These are phyloP conservation scores for Gomphus bonarii DNA, from an alignment of 1,284 basidiomycete species.

Conservation along the genomic window DNA sequence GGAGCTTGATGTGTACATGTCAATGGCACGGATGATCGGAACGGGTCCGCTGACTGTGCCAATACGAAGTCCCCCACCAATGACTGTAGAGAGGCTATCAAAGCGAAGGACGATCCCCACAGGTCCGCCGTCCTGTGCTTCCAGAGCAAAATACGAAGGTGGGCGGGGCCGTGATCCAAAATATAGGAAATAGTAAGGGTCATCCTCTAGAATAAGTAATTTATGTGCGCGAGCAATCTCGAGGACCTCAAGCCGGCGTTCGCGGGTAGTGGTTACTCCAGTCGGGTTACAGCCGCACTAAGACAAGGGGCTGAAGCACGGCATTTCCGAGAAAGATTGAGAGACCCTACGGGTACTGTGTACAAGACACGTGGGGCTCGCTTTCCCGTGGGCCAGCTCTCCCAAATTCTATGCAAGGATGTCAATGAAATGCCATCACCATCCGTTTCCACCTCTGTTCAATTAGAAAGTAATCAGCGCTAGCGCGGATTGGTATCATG, in stretches of 20 bases:
- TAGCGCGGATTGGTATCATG: conserved; percentile 12
- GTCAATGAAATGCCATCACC: conserved; percentile 60
- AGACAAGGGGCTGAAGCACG: conserved; percentile 4
- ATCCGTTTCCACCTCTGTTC: conserved; percentile 72
- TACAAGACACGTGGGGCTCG: conserved; percentile 77
- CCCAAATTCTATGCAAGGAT: conserved; percentile 57
- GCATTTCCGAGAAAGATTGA: background rate
- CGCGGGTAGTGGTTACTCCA: conserved; percentile 63
- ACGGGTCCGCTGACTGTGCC: conserved; percentile 80
- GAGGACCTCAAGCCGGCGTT: conserved; percentile 73
- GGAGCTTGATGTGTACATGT: conserved; percentile 56
- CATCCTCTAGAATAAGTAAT: conserved; percentile 73
- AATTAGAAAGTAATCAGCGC: conserved; percentile 7
- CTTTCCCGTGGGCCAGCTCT: conserved; percentile 66
- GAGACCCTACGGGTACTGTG: conserved; percentile 57
- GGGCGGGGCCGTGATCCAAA: conserved; percentile 52
- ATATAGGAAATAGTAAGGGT: conserved; percentile 72
- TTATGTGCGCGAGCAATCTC: conserved; percentile 65
- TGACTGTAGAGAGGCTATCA: conserved; percentile 82
- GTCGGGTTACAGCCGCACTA: conserved; percentile 81
- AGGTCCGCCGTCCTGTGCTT: conserved; percentile 29
- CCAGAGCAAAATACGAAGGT: conserved; percentile 74
- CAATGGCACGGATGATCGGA: conserved; percentile 63
- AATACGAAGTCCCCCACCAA: conserved; percentile 73
- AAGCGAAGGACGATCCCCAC: conserved; percentile 78